These are phyloP conservation scores for Aspergillus ibericus DNA, from an alignment of 2,329 filamentous ascomycete genomes.

Conservation along the genomic window DNA sequence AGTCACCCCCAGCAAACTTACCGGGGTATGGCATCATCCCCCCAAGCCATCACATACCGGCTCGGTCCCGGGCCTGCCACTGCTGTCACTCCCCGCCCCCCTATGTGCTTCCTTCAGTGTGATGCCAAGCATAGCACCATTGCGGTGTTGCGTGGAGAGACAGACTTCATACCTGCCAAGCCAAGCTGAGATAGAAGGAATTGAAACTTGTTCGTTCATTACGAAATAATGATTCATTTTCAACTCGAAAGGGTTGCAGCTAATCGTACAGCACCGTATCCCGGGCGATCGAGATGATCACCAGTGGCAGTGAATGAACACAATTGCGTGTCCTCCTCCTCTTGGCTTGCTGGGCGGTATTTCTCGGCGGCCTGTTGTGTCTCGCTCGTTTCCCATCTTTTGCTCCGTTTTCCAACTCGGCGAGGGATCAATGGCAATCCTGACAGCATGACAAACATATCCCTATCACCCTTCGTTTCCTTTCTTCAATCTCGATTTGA, in stretches of 20 bases:
- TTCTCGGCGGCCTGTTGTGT: not conserved
- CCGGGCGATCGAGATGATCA: not conserved
- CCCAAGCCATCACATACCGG: not conserved
- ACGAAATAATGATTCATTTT: not conserved
- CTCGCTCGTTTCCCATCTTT: not conserved
- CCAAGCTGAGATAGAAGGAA: not conserved
- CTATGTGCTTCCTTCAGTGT: not conserved
- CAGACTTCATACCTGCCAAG: conserved; percentile 19
- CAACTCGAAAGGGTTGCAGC: not conserved
- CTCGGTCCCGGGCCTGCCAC: not conserved
- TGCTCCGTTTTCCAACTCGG: not conserved
- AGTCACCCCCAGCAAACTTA: not conserved
- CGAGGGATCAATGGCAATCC: not conserved
- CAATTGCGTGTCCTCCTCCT: conserved; percentile 4
- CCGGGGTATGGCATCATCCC: not conserved
- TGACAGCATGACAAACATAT: not conserved
- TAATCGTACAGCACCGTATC: not conserved
- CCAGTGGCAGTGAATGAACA: not conserved
- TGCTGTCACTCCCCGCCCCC: not conserved
- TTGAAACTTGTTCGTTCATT: not conserved
- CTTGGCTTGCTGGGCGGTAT: conserved; percentile 6
- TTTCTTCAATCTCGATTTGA: not conserved
- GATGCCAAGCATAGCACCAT: conserved; percentile 15
- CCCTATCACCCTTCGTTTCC: not conserved
- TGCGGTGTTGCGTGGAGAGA: conserved; percentile 7